Evolutionary conservation across 495 filamentous ascomycete species (phyloP).

Genomic region (Rostrohypoxylon terebratum): DNA sequence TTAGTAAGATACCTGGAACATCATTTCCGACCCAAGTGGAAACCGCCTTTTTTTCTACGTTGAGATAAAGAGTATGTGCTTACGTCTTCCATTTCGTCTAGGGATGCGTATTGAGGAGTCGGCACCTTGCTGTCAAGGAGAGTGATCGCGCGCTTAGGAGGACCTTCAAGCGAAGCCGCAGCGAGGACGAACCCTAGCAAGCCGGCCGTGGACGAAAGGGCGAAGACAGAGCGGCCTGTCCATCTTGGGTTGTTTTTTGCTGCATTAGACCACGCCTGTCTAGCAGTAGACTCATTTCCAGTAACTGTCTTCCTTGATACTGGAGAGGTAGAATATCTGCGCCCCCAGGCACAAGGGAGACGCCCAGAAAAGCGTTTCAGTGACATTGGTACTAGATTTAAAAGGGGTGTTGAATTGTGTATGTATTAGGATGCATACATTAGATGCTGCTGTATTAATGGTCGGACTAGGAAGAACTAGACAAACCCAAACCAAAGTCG

Average conservation of each 20-base stretch:
- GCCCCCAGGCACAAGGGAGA: slow-evolving; percentile 42
- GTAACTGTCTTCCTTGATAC: slow-evolving; percentile 32
- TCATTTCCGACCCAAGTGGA: not conserved
- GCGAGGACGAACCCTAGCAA: slow-evolving; percentile 57
- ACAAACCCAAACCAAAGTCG: not conserved
- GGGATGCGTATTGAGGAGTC: slow-evolving; percentile 60
- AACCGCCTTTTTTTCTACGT: too few relatives aligned
- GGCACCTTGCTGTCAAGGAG: slow-evolving; percentile 55
- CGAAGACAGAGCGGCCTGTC: slow-evolving; percentile 52
- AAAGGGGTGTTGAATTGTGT: slow-evolving; percentile 7
- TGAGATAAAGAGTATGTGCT: slow-evolving; percentile 39
- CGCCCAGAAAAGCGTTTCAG: slow-evolving; percentile 42
- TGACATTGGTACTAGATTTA: slow-evolving; percentile 37
- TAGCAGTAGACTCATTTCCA: slow-evolving; percentile 27
- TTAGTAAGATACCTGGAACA: slow-evolving; percentile 28
- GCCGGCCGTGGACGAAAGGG: slow-evolving; percentile 56
- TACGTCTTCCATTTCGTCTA: slow-evolving; percentile 64
- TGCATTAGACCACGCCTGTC: slow-evolving; percentile 27
- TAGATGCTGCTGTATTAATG: slow-evolving; percentile 18
- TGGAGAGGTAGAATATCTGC: slow-evolving; percentile 34
- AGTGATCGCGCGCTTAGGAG: slow-evolving; percentile 45
- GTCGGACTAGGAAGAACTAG: slow-evolving; percentile 12
- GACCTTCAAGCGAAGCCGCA: slow-evolving; percentile 33
- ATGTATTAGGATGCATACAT: slow-evolving; percentile 19
- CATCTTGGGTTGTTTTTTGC: slow-evolving; percentile 26